Evolutionary conservation across 1,284 basidiomycete genomes (phyloP), one percentile per base, ranked within the genome.

Genomic region (Cryptococcus amylolentus): DNA sequence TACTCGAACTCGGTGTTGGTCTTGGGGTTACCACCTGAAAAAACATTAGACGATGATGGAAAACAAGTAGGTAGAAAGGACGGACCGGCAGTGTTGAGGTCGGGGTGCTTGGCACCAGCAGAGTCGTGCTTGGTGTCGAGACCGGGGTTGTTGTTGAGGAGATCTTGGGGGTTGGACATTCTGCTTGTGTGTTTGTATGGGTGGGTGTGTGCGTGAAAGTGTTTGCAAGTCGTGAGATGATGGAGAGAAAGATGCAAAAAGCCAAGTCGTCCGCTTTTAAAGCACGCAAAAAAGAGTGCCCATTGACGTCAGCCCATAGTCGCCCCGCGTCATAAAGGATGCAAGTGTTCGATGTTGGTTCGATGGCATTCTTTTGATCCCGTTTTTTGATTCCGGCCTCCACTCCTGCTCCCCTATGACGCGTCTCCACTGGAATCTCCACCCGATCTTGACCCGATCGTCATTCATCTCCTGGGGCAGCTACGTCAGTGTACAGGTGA

Each of bases 1-100:
- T 45, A 18, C 55, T 70, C 70, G 58, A 58, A 69, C 12, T 48
- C 54, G 49, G 65, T 52, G 16, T 68, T 68, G 48, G 69, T 72
- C 46, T 69, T 61, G 51, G 69, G 62, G 67, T 70, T 65, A 50
- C 68, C 69, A 67, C 46, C 14, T 43, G n/a, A 23, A 23, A 23
- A 43, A 26, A 31, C 14, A 23, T 38, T 4, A 53, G 44, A 35
- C 40, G 14, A 18, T 6, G 39, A 48, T 14, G 46, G 44, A 38
- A 38, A 12, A 26, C 10, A 20, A 39, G 31, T 39, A n/a, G 26
- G 31, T 47, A 42, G 44, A 41, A 8, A 13, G 45, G 13, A 58
- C 62, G 54, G 23, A 64, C 60, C 60, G 38, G 60, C 55, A 26
- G n/a, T n/a, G 18, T 39, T 56, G 35, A 40, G 37, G 23, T 44